These are phyloP conservation scores for Colletotrichum australisinense DNA, from an alignment of 2,329 filamentous ascomycete species.

Conservation along the genomic window DNA sequence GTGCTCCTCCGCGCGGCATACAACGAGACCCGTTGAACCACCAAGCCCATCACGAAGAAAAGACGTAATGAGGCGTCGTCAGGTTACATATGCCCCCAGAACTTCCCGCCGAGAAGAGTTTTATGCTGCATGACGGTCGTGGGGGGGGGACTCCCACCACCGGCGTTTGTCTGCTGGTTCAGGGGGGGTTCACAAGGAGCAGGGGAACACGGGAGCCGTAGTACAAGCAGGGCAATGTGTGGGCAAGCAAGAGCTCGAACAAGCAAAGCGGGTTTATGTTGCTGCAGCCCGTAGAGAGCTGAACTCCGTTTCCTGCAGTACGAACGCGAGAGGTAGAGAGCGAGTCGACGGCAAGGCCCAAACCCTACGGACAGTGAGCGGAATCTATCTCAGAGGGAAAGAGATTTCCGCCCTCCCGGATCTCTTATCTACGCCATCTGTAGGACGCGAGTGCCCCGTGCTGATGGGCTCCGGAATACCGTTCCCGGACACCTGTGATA, in stretches of 20 bases:
- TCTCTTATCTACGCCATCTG: too few species aligned
- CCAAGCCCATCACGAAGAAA: background rate
- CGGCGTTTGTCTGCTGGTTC: background rate
- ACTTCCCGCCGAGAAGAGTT: background rate
- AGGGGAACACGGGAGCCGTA: background rate
- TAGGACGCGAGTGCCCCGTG: too few species aligned
- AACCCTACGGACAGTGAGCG: too few species aligned
- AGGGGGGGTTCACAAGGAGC: background rate
- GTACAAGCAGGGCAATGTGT: background rate
- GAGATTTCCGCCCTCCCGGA: too few species aligned
- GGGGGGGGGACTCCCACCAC: background rate
- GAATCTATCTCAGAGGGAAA: too few species aligned
- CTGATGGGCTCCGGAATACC: too few species aligned
- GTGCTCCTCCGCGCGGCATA: too few species aligned
- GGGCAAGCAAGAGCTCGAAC: background rate
- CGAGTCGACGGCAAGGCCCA: too few species aligned
- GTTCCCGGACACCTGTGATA: too few species aligned
- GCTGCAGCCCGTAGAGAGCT: background rate
- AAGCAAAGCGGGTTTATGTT: background rate
- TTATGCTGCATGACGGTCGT: background rate
- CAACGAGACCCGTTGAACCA: background rate
- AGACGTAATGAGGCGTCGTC: background rate
- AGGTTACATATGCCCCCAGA: background rate
- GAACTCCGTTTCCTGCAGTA: too few species aligned
- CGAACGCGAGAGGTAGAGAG: too few species aligned